Conservation (phyloP, 371 early-diverging fungal species). For the Mortierella sp. region DNA sequence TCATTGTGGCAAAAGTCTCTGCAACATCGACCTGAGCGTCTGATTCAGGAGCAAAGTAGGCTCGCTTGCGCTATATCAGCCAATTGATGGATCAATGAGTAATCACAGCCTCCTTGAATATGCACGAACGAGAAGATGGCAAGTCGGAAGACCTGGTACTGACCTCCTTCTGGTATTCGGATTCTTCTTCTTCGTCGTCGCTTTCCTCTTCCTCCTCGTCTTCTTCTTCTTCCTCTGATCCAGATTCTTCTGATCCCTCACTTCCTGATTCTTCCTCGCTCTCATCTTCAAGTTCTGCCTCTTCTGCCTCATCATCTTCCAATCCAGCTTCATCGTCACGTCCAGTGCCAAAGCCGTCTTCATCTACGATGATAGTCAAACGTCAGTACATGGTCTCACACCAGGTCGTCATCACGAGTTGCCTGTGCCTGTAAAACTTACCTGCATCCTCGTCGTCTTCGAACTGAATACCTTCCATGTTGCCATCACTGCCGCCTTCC, state of each 20-base stretch:
- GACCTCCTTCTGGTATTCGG: constrained; percentile 59
- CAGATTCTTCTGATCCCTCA: constrained; percentile 45
- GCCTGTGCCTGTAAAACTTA: constrained; percentile 8
- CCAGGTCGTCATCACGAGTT: neutral
- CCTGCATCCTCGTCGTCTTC: constrained; percentile 56
- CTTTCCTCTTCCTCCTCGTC: constrained; percentile 55
- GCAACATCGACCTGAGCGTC: constrained; percentile 61
- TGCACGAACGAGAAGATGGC: neutral
- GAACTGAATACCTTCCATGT: constrained; percentile 53
- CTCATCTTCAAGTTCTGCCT: constrained; percentile 51
- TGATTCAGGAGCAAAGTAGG: constrained; percentile 79
- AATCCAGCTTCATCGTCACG: constrained; percentile 59
- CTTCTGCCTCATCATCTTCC: constrained; percentile 57
- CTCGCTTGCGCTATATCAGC: constrained; percentile 67
- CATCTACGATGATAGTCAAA: constrained; percentile 16
- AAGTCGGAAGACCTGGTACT: constrained; percentile 1
- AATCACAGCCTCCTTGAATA: neutral
- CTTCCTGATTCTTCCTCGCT: constrained; percentile 51
- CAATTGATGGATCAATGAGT: neutral
- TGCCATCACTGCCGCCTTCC: constrained; percentile 45
- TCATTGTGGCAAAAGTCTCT: constrained; percentile 88
- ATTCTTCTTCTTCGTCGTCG: constrained; percentile 57
- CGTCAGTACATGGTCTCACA: too few relatives aligned
- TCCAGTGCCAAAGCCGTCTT: constrained; percentile 69
- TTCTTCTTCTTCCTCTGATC: constrained; percentile 29